Conservation (phyloP, 2,329 filamentous ascomycete species). For the Pyrenochaeta sp. region DNA sequence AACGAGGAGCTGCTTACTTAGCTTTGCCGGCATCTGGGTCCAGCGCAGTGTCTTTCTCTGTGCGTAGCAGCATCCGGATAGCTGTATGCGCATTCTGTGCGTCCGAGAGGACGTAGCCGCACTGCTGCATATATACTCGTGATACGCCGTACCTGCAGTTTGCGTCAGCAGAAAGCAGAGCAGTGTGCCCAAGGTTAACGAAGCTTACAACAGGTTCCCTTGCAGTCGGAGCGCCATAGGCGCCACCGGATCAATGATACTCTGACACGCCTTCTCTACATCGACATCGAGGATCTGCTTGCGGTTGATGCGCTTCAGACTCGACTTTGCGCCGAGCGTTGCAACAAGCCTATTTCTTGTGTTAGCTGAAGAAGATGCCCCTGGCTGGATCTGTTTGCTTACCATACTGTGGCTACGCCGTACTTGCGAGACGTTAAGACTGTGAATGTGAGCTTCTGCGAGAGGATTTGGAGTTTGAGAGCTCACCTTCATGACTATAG, state of each 20-base stretch:
- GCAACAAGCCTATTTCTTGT: conserved; percentile 77
- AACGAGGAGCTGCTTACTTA: conserved; percentile 66
- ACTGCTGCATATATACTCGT: conserved; percentile 86
- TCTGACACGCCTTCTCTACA: conserved; percentile 83
- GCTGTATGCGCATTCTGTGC: conserved; percentile 76
- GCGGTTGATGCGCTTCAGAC: conserved; percentile 75
- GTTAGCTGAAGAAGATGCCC: conserved; percentile 26
- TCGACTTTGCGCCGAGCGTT: conserved; percentile 78
- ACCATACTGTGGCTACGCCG: conserved; percentile 96
- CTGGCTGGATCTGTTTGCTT: conserved; percentile 41
- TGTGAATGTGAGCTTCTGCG: conserved; percentile 41
- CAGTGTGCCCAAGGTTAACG: not conserved
- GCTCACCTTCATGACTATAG: conserved; percentile 90
- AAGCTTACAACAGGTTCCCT: conserved; percentile 76
- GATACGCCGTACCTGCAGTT: conserved; percentile 73
- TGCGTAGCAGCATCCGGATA: conserved; percentile 72
- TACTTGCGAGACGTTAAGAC: conserved; percentile 86
- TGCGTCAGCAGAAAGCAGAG: no score
- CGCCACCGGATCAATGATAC: conserved; percentile 83
- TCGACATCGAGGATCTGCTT: conserved; percentile 91
- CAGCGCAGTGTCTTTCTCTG: conserved; percentile 65
- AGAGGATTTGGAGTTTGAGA: conserved; percentile 5
- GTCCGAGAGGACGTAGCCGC: conserved; percentile 82
- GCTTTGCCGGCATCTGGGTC: conserved; percentile 75
- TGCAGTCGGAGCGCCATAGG: conserved; percentile 91